Evolutionary conservation across 441 rosid genomes (phyloP), one percentile per base, ranked within the genome.

Genomic region (Cnidoscolus chayamansa): DNA sequence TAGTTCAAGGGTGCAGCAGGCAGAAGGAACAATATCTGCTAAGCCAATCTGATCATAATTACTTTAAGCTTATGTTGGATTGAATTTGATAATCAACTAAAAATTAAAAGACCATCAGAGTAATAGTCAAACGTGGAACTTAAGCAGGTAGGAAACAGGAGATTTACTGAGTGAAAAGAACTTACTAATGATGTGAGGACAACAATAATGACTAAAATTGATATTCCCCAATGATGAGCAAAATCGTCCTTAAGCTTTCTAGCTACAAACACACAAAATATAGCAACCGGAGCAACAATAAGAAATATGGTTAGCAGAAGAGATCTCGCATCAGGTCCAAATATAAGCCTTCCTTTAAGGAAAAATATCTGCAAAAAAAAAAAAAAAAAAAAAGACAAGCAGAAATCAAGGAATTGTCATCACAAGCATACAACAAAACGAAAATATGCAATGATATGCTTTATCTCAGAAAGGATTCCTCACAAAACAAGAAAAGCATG

Each of bases 321-420:
- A 1, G 95, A 91, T 74, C 92, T 84, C 43, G 88, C 95, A 84
- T 94, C 98, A 1, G 98, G 98, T 80, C 98, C 98, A 85, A 90
- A 94, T 76, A 94, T 85, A 65, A 94, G 86, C 82, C 98, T 89
- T 73, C 98, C 98, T 56, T 77, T 77, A 40, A 85, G 79, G 69
- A 84, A 83, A 82, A 94, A 94, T 86, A 86, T 79, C 97, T 91
- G 91, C 73, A 84, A 69, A 54, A 35, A 62, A 60, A 63, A 72
- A 10, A 58, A 61, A 69, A 54, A 35, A 62, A 60, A 63, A 72
- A 10, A 58, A 61, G 32, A 66, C 31, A 73, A 68, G 32, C 17
- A 55, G 57, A 48, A 50, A 68, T 50, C 25, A 61, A 37, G 57
- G 48, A 74, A 53, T 70, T 50, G 61, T 30, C 68, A 56, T 61